Conservation (phyloP, 352 stramenopile genomes). For the Globisporangium radiosum region DNA sequence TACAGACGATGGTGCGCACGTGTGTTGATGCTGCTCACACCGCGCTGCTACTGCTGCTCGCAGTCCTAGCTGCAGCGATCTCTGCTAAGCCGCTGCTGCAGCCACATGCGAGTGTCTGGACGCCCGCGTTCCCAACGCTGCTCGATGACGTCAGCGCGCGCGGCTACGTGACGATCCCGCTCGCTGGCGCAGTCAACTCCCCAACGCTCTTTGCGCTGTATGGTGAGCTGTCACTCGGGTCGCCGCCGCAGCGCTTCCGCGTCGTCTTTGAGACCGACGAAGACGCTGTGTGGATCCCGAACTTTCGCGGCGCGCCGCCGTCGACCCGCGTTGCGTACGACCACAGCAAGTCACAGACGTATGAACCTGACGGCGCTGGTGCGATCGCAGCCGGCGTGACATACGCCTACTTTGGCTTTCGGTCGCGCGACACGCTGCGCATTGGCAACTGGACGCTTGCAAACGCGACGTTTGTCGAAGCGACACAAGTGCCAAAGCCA, state of each 20-base stretch:
- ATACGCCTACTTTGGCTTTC: conserved; percentile 2
- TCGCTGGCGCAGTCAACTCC: neutral
- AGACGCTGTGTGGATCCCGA: conserved; percentile 2
- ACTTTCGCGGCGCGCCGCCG: neutral
- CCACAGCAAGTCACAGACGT: conserved; percentile 4
- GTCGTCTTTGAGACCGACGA: conserved; percentile 4
- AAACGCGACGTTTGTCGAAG: conserved; percentile 6
- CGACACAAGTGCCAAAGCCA: neutral
- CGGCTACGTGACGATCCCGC: conserved; percentile 1
- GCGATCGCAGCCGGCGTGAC: neutral
- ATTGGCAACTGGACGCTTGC: neutral
- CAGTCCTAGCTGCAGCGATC: neutral
- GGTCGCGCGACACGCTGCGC: conserved; percentile 1
- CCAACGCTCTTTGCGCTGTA: neutral
- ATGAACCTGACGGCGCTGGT: neutral
- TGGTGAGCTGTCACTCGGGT: neutral
- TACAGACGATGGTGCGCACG: no score
- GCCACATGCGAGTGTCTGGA: conserved; percentile 1
- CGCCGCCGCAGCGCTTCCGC: conserved; percentile 8
- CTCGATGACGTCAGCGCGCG: neutral
- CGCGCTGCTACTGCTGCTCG: neutral
- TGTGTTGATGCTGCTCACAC: no score
- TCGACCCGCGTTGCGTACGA: conserved; percentile 1
- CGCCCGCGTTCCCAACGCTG: neutral
- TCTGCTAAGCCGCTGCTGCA: neutral